These are phyloP conservation scores for Quercus tomentella DNA, from an alignment of 331 rosid genomes.

Conservation along the genomic window DNA sequence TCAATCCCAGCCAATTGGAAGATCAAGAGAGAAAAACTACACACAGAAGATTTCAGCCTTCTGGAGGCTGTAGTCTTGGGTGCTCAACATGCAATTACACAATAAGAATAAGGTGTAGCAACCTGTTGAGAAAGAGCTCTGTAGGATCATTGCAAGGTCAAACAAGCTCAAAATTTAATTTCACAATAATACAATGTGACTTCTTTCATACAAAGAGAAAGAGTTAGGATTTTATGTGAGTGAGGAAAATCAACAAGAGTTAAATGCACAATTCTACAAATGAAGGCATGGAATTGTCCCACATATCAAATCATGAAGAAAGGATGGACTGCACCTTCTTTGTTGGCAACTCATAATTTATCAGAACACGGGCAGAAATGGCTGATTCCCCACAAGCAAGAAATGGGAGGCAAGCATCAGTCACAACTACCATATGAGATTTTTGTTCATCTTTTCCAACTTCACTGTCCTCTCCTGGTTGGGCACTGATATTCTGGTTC, in stretches of 20 bases:
- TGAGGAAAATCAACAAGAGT: not conserved
- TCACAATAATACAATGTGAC: not conserved
- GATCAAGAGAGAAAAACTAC: conserved; percentile 5
- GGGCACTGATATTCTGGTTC: conserved; percentile 45
- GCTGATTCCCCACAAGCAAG: conserved; percentile 75
- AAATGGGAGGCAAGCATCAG: conserved; percentile 90
- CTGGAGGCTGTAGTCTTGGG: not conserved
- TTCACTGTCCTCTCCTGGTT: conserved; percentile 43
- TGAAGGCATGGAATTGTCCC: not conserved
- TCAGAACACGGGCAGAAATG: conserved; percentile 58
- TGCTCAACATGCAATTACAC: not conserved
- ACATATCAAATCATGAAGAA: not conserved
- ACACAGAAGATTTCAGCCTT: not conserved
- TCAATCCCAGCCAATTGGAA: not conserved
- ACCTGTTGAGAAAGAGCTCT: not conserved
- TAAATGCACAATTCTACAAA: not conserved
- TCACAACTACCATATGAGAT: conserved; percentile 71
- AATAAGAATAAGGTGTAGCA: not conserved
- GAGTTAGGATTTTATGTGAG: not conserved
- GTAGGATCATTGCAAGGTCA: not conserved
- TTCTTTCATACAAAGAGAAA: not conserved
- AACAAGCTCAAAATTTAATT: not conserved
- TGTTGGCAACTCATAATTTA: conserved; percentile 75
- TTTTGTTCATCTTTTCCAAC: conserved; percentile 46
- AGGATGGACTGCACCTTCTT: conserved; percentile 54